A percentile compares a stretch with the other conserved stretches of the same genome.
phyloP scores from a whole-genome alignment of 1,284 basidiomycete genomes.

The Chiua sp. region DNA sequence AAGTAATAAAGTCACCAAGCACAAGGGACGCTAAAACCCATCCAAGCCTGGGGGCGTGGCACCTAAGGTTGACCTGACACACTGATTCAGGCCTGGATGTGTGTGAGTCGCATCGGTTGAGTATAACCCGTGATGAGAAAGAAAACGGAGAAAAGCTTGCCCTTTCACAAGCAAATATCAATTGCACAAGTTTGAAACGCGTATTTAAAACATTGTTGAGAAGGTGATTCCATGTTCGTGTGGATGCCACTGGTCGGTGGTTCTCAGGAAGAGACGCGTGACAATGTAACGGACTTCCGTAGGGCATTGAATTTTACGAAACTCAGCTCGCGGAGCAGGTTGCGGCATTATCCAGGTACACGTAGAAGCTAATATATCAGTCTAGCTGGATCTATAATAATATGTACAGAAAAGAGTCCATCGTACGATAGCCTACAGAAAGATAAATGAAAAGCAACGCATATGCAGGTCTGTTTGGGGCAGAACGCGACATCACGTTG shows the following conservation, averaged over 20 bases:
- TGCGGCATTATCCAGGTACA: too few relatives aligned
- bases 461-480: not conserved
- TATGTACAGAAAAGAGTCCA: not conserved
- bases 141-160: not conserved
- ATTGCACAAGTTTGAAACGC: too few relatives aligned
- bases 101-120: too few relatives aligned
- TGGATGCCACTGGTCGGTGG: too few relatives aligned
- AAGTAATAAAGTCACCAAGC: not conserved
- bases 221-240: not conserved
- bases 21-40: not conserved
- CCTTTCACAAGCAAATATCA: too few relatives aligned
- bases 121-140: too few relatives aligned
- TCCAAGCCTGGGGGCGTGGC: not conserved
- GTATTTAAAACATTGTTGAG: conserved; percentile 8
- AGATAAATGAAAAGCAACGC: not conserved
- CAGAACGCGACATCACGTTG: conserved; percentile 5
- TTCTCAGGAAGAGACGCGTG: conserved; percentile 4
- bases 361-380: too few relatives aligned
- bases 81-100: too few relatives aligned
- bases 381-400: too few relatives aligned
- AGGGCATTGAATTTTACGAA: not conserved
- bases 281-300: not conserved
- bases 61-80: not conserved
- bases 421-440: not conserved
- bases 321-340: too few relatives aligned